Evolutionary conservation across 768 basidiomycete species (phyloP).

Genomic region (Tremella fuciformis): DNA sequence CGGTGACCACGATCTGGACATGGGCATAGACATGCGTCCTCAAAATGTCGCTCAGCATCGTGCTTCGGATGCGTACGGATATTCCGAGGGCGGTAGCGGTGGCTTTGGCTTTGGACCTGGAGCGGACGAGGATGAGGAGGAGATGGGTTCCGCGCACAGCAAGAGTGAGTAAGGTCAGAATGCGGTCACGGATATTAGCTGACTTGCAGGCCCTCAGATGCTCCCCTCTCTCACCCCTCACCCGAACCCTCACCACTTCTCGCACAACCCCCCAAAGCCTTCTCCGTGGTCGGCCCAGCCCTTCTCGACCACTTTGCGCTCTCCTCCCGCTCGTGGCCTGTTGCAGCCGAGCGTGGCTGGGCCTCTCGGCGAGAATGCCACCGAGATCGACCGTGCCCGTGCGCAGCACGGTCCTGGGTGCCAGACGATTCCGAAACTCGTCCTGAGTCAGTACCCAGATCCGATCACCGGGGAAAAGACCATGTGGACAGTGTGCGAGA

Average conservation of each 20-base stretch:
- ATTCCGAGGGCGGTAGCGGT: slow-evolving; percentile 27
- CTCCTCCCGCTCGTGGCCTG: slow-evolving; percentile 19
- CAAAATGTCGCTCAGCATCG: slow-evolving; percentile 2
- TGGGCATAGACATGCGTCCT: slow-evolving; percentile 6
- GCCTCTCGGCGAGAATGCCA: slow-evolving; percentile 29
- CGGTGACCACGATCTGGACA: slow-evolving; percentile 10
- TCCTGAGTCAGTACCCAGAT: slow-evolving; percentile 38
- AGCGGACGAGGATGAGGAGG: slow-evolving; percentile 41
- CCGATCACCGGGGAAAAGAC: slow-evolving; percentile 33
- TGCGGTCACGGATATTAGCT: background rate
- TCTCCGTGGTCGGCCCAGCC: slow-evolving; percentile 41
- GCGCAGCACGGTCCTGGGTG: slow-evolving; percentile 37
- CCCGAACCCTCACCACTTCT: slow-evolving; percentile 42
- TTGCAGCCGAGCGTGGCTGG: slow-evolving; percentile 33
- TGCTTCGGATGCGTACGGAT: slow-evolving; percentile 17
- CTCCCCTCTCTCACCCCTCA: slow-evolving; percentile 41
- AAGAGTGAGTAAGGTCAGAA: slow-evolving; percentile 5
- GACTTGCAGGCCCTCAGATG: background rate
- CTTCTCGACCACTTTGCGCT: slow-evolving; percentile 36
- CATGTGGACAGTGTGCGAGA: slow-evolving; percentile 41
- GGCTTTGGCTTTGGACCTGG: slow-evolving; percentile 46
- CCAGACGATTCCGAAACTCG: slow-evolving; percentile 36
- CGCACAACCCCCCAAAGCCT: slow-evolving; percentile 27
- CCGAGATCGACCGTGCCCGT: slow-evolving; percentile 36
- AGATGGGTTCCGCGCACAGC: slow-evolving; percentile 9